Evolutionary conservation across 192 early-diverging fungal species (phyloP).

Genomic region (Backusella parvicylindrica): DNA sequence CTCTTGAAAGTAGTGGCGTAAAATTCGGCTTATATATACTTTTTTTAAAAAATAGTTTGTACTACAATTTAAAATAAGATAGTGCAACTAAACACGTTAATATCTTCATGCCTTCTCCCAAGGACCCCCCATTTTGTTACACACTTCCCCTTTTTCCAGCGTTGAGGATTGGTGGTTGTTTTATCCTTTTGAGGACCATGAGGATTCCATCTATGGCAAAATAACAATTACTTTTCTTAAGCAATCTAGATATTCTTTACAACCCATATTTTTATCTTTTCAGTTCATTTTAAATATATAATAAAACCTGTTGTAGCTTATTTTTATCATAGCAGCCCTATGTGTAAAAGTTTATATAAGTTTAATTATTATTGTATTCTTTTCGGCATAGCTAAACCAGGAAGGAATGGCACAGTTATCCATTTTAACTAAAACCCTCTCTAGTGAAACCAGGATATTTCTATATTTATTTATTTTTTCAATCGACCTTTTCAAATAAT

Average conservation of each 20-base stretch:
- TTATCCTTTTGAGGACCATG: neutral
- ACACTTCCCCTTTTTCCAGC: neutral
- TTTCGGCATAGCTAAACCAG: neutral
- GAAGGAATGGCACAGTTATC: neutral
- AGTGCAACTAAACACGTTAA: neutral
- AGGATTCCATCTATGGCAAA: neutral
- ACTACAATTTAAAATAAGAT: neutral
- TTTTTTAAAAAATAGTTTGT: neutral
- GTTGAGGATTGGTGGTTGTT: neutral
- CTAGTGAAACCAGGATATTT: neutral
- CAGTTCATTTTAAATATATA: neutral
- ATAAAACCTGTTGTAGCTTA: neutral
- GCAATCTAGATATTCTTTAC: neutral
- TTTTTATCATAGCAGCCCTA: neutral
- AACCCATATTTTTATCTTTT: neutral
- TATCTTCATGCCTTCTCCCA: neutral
- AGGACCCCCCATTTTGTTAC: neutral
- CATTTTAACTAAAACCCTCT: neutral
- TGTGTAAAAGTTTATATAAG: neutral
- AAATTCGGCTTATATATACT: neutral
- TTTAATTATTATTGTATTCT: neutral
- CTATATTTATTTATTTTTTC: neutral
- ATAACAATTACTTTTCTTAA: neutral
- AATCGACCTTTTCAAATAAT: neutral
- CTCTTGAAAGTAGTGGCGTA: neutral